Conservation (phyloP, 1,139 yeast genomes). For the Candida mesenterica region DNA sequence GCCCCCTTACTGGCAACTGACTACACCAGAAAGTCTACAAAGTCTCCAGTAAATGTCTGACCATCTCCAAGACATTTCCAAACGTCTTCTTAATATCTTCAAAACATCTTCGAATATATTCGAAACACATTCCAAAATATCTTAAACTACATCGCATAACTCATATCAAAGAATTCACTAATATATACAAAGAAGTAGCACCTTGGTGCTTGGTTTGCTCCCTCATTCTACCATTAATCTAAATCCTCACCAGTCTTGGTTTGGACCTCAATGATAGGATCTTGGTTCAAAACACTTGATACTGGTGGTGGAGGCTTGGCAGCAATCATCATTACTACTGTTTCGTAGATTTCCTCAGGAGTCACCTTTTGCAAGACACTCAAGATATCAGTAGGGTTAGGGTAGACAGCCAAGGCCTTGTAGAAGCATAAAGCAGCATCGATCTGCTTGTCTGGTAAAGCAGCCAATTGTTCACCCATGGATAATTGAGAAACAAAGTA, state of each 20-base stretch:
- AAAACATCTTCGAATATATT: too few species aligned
- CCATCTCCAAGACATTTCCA: too few species aligned
- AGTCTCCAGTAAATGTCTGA: too few species aligned
- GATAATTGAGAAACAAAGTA: constrained; percentile 83
- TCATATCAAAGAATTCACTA: too few species aligned
- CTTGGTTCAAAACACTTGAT: constrained; percentile 57
- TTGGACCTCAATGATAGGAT: constrained; percentile 11
- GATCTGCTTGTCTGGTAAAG: constrained; percentile 56
- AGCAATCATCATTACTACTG: constrained; percentile 84
- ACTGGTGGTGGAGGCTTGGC: constrained; percentile 84
- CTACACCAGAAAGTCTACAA: too few species aligned
- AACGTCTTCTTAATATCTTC: too few species aligned
- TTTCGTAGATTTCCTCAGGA: constrained; percentile 77
- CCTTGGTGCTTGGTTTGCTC: too few species aligned
- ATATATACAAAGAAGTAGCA: constrained; percentile 1
- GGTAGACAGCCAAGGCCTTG: constrained; percentile 92
- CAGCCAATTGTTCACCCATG: constrained; percentile 71
- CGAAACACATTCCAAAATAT: too few species aligned
- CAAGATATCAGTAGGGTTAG: constrained; percentile 89
- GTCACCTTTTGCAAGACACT: constrained; percentile 86
- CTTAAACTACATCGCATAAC: too few species aligned
- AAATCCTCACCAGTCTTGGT: constrained; percentile 37
- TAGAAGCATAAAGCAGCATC: constrained; percentile 89
- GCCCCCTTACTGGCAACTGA: too few species aligned
- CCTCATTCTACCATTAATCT: constrained; percentile 28